These are phyloP conservation scores for Leccinellum albellum DNA, from an alignment of 768 basidiomycete genomes.

Conservation along the genomic window DNA sequence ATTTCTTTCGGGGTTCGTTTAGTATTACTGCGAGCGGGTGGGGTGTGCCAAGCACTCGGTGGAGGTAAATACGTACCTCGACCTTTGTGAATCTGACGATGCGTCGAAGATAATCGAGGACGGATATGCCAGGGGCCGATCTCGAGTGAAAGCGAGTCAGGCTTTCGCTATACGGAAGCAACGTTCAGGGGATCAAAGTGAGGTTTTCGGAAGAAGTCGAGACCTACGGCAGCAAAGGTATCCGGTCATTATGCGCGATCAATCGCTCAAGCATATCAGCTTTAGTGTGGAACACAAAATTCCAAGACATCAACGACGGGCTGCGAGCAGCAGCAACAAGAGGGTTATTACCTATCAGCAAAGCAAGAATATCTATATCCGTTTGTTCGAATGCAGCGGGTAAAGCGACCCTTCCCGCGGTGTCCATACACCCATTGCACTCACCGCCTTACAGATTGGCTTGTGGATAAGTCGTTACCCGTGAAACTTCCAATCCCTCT, in stretches of 20 bases:
- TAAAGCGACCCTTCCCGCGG: conserved; percentile 71
- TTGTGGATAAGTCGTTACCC: conserved; percentile 15
- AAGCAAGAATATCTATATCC: conserved; percentile 75
- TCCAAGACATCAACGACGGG: conserved; percentile 12
- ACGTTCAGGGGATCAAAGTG: conserved; percentile 22
- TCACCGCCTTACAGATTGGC: conserved; percentile 28
- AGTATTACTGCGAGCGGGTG: neutral
- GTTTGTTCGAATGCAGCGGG: conserved; percentile 83
- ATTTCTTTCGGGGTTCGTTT: conserved; percentile 46
- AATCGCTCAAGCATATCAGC: conserved; percentile 96
- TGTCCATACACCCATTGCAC: conserved; percentile 81
- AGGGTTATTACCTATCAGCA: conserved; percentile 72
- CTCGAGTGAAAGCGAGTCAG: conserved; percentile 97
- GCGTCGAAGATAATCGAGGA: conserved; percentile 90
- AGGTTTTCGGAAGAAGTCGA: conserved; percentile 11
- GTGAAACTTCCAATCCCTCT: neutral
- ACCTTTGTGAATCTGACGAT: conserved; percentile 95
- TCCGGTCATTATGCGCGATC: conserved; percentile 93
- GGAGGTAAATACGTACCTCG: conserved; percentile 56
- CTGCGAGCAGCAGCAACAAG: conserved; percentile 16
- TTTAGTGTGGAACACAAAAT: conserved; percentile 32
- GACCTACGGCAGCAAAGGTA: conserved; percentile 75
- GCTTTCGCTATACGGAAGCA: conserved; percentile 55
- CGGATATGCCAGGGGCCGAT: conserved; percentile 79
- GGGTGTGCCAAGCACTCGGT: neutral